Base-by-base conservation (phyloP, 192 early-diverging fungal species). In the Backusella sp. region DNA sequence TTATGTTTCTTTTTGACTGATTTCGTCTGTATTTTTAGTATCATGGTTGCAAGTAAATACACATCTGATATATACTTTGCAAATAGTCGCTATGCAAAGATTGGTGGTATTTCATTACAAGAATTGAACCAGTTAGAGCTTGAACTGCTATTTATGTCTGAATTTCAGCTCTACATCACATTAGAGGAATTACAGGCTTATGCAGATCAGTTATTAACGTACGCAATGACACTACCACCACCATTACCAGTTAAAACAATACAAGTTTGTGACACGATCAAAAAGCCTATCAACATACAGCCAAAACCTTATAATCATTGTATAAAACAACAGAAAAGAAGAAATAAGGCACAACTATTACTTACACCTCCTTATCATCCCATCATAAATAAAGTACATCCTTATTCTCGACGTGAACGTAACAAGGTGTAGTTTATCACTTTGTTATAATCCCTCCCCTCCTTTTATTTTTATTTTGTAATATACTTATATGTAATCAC, bases 51-150 rank as follows among this genome's bases (percentile, higher is more conserved):
- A 6, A 86, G 85, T 69, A 94, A 94, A 77, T 92, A 91, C 62
- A 86, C 85, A 44, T 92, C 90, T 1, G 92, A 94, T 78, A 79
- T 91, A 2, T 93, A 91, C 66, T 90, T 88, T 77, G 86, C 87
- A 46, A 94, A 93, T 73, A 79, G 88, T 21, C 89, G 89, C 26
- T 94, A 94, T 81, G 88, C 92, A 12, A 86, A 90, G 84, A 89
- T 94, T 9, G 93, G 93, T 41, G 93, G 93, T 5, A 82, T 94
- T 15, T 89, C 92, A 0, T 70, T 92, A 35, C 79, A 73, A 0
- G 93, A 94, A 78, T 77, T 94, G 76, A 93, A 94, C 72, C 89
- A 89, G 74, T 79, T 93, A n/a, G 93, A 94, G 71, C 75, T 94
- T 41, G 92, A 94, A 84, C 86, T 94, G 15, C 77, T 94, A 52